Evolutionary conservation across 106 monocot species (phyloP).

Genomic region (Xerophyta viscosa): DNA sequence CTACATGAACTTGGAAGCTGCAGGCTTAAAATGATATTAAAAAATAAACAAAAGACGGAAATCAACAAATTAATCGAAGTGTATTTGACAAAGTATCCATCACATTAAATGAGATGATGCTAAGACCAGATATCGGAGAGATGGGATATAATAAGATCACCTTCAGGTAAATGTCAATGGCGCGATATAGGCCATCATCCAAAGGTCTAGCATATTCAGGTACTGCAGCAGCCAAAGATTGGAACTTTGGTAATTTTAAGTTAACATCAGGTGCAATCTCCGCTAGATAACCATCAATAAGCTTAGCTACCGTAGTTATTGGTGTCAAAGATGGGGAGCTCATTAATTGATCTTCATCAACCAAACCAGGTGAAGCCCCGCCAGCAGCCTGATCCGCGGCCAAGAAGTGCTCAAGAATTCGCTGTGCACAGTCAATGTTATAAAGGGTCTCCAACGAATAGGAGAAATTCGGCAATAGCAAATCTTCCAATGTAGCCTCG

Average conservation of each 20-base stretch:
- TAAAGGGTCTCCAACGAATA: slow-evolving; percentile 9
- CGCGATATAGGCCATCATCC: slow-evolving; percentile 13
- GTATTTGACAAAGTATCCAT: too few species aligned
- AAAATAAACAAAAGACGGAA: too few species aligned
- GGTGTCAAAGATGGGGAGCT: slow-evolving; percentile 7
- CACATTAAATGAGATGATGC: too few species aligned
- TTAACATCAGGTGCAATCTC: slow-evolving; percentile 12
- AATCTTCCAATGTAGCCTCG: slow-evolving; percentile 9
- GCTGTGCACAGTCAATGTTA: slow-evolving; percentile 6
- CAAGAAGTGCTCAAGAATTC: slow-evolving; percentile 11
- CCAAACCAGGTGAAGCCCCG: slow-evolving; percentile 7
- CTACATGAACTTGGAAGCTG: too few species aligned
- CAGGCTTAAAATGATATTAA: too few species aligned
- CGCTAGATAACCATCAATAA: slow-evolving; percentile 8
- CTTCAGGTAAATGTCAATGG: slow-evolving; percentile 12
- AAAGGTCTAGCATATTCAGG: slow-evolving; percentile 8
- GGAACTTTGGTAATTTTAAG: slow-evolving; percentile 6
- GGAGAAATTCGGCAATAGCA: slow-evolving; percentile 8
- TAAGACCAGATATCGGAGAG: too few species aligned
- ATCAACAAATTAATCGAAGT: too few species aligned
- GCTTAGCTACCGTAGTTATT: slow-evolving; percentile 6
- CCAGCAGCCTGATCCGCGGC: slow-evolving; percentile 7
- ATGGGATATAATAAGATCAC: slow-evolving; percentile 1
- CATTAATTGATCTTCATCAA: slow-evolving; percentile 7
- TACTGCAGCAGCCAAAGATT: slow-evolving; percentile 7